Conservation (phyloP, 371 early-diverging fungal species). For the Nematocida sp. region DNA sequence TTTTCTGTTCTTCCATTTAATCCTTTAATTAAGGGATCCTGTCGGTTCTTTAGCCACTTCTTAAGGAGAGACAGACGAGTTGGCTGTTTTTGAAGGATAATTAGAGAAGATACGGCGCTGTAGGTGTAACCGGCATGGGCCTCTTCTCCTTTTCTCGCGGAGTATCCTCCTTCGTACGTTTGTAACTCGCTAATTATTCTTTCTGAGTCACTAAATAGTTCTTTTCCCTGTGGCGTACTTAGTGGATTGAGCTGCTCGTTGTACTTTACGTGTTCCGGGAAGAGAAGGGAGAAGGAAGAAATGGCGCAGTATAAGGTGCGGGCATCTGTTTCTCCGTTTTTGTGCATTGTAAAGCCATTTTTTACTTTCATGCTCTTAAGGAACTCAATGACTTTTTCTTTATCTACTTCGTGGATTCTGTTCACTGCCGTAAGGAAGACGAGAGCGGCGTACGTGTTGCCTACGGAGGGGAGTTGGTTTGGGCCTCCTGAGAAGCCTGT, state of each 20-base stretch:
- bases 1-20: conserved; percentile 91
- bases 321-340: conserved; percentile 84
- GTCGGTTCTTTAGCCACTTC: conserved; percentile 75
- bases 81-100: conserved; percentile 69
- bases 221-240: conserved; percentile 73
- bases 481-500: conserved; percentile 21
- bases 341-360: conserved; percentile 81
- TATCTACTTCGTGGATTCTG: conserved; percentile 53
- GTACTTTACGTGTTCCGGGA: background rate
- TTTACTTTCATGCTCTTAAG: conserved; percentile 75
- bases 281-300: conserved; percentile 60
- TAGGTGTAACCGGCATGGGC: conserved; percentile 93
- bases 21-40: conserved; percentile 83
- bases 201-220: conserved; percentile 71
- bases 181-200: conserved; percentile 71
- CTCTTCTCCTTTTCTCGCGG: conserved; percentile 77
- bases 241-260: conserved; percentile 69
- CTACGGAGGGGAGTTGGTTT: conserved; percentile 25
- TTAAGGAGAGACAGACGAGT: conserved; percentile 1
- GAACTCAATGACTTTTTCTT: conserved; percentile 71
- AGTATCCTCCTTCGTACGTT: conserved; percentile 87
- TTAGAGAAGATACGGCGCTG: conserved; percentile 81
- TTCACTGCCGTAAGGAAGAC: conserved; percentile 10
- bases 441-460: conserved; percentile 43
- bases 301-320: conserved; percentile 82